phyloP scores from a whole-genome alignment of 352 stramenopile species.

The Globisporangium carolinianum region DNA sequence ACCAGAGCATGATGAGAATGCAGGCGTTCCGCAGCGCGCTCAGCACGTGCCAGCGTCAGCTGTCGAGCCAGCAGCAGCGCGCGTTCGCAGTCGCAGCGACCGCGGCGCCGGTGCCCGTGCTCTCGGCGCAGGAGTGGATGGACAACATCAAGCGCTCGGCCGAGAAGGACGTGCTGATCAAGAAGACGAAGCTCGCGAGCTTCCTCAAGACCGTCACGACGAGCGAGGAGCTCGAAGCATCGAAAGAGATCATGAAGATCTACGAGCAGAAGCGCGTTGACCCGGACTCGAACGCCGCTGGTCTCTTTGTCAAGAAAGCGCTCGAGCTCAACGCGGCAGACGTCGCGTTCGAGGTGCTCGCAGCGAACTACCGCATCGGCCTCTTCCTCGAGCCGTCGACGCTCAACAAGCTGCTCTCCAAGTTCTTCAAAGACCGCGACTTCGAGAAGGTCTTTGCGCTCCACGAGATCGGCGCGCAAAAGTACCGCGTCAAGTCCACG shows the following conservation, averaged over 20 bases:
- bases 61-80: slow-evolving; percentile 21
- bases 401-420: slow-evolving; percentile 79
- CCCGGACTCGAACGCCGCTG: slow-evolving; percentile 65
- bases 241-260: slow-evolving; percentile 85
- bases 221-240: slow-evolving; percentile 68
- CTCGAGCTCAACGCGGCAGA: slow-evolving; percentile 66
- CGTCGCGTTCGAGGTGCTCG: slow-evolving; percentile 71
- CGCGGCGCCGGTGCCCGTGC: slow-evolving; percentile 22
- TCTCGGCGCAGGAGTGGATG: slow-evolving; percentile 72
- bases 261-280: slow-evolving; percentile 84
- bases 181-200: slow-evolving; percentile 76
- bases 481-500: slow-evolving; percentile 81
- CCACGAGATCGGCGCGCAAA: slow-evolving; percentile 65
- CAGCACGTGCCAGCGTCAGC: slow-evolving; percentile 41
- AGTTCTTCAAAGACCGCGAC: slow-evolving; percentile 74
- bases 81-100: slow-evolving; percentile 25
- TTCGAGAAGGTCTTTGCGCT: slow-evolving; percentile 76
- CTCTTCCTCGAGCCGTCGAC: slow-evolving; percentile 75
- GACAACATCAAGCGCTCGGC: slow-evolving; percentile 70
- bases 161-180: slow-evolving; percentile 73
- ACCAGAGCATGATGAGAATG: slow-evolving; percentile 28
- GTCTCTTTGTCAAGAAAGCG: slow-evolving; percentile 79
- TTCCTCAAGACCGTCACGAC: slow-evolving; percentile 82
- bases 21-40: slow-evolving; percentile 66
- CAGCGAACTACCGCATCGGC: slow-evolving; percentile 77